These are phyloP conservation scores for Aspergillus carbonarius DNA, from an alignment of 2,329 filamentous ascomycete species.

Conservation along the genomic window DNA sequence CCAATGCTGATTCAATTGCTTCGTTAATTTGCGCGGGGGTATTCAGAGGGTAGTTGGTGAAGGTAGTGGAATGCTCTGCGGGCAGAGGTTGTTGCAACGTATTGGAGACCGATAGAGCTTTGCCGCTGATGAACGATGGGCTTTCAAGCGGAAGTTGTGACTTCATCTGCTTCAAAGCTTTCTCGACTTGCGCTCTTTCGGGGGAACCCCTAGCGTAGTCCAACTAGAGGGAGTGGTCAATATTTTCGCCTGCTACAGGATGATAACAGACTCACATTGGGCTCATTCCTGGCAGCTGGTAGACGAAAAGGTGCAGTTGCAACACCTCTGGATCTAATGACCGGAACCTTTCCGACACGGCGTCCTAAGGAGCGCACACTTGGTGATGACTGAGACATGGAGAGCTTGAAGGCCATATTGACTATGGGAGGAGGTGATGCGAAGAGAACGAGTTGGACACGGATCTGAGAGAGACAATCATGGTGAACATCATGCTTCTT, in stretches of 20 bases:
- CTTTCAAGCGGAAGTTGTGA: slow-evolving; percentile 36
- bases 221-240: slow-evolving; percentile 14
- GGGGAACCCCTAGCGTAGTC: slow-evolving; percentile 30
- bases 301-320: slow-evolving; percentile 32
- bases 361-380: slow-evolving; percentile 11
- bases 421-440: not conserved
- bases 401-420: slow-evolving; percentile 5
- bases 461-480: not conserved
- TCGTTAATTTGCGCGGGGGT: slow-evolving; percentile 68
- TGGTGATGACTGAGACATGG: not conserved
- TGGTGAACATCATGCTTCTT: not conserved
- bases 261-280: slow-evolving; percentile 29
- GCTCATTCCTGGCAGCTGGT: slow-evolving; percentile 35
- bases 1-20: slow-evolving; percentile 78
- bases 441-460: not conserved
- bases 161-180: slow-evolving; percentile 32
- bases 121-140: slow-evolving; percentile 30
- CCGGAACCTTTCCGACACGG: slow-evolving; percentile 1
- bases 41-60: slow-evolving; percentile 82
- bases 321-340: slow-evolving; percentile 20
- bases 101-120: slow-evolving; percentile 23
- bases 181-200: slow-evolving; percentile 35
- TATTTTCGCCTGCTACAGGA: not conserved
- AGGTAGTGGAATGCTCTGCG: slow-evolving; percentile 48
- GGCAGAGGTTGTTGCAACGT: slow-evolving; percentile 31